These are phyloP conservation scores for Stemphylium lycopersici DNA, from an alignment of 2,329 filamentous ascomycete genomes.

Conservation along the genomic window DNA sequence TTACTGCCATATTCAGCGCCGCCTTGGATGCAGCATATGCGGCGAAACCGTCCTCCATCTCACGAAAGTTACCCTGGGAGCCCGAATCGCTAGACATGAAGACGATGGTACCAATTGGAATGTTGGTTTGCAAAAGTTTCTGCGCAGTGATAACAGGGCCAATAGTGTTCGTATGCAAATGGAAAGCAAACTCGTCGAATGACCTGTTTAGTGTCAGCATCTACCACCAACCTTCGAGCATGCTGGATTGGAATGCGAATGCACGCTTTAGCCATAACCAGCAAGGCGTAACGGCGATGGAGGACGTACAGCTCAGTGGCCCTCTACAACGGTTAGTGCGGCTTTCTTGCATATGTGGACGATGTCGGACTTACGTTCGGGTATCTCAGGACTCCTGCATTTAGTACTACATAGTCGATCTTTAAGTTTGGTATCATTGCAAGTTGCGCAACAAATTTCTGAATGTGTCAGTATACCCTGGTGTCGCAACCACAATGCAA, in stretches of 20 bases:
- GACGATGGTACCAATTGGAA: constrained; percentile 57
- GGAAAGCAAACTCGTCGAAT: constrained; percentile 60
- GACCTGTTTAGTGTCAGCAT: constrained; percentile 47
- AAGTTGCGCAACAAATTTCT: constrained; percentile 54
- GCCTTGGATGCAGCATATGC: constrained; percentile 64
- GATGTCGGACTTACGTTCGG: constrained; percentile 56
- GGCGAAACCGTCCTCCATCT: constrained; percentile 64
- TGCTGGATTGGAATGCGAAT: constrained; percentile 19
- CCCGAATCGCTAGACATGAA: constrained; percentile 65
- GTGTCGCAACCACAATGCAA: neutral
- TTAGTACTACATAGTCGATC: constrained; percentile 63
- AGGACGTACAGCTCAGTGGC: constrained; percentile 57
- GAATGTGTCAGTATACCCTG: neutral
- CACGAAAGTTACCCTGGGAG: constrained; percentile 57
- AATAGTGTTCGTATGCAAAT: constrained; percentile 64
- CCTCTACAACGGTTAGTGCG: constrained; percentile 50
- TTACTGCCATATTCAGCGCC: constrained; percentile 62
- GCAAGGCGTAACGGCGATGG: constrained; percentile 25
- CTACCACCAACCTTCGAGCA: neutral
- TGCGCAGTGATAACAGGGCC: constrained; percentile 64
- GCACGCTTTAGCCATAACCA: constrained; percentile 30
- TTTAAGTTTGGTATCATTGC: constrained; percentile 50
- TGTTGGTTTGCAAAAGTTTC: constrained; percentile 55
- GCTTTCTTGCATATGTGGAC: constrained; percentile 14
- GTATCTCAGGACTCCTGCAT: constrained; percentile 63